Percentiles rank a stretch among this genome's conserved stretches.
phyloP scores from a whole-genome alignment of 495 filamentous ascomycete genomes.

The Tuber borchii region DNA sequence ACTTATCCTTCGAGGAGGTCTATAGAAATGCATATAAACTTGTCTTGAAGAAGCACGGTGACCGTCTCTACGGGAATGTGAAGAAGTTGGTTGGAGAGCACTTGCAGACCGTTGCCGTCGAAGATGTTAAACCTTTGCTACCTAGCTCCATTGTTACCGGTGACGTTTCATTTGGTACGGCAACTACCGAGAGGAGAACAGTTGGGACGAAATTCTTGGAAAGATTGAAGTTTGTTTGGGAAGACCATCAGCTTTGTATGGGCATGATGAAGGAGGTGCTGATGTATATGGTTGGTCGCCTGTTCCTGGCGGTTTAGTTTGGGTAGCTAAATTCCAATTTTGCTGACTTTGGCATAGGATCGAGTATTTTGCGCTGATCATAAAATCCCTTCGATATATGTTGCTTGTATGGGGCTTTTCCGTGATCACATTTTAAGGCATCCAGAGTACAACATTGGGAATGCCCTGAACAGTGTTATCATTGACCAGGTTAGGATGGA shows the following conservation, averaged over 20 bases:
- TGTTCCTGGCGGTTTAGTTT: constrained; percentile 14
- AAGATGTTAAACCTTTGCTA: constrained; percentile 43
- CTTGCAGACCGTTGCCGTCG: constrained; percentile 31
- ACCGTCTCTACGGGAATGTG: constrained; percentile 72
- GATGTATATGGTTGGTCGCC: constrained; percentile 79
- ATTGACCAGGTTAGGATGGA: constrained; percentile 91
- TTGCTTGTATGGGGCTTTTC: constrained; percentile 76
- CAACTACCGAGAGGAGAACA: constrained; percentile 64
- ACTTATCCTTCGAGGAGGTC: constrained; percentile 86
- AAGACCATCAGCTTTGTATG: constrained; percentile 86
- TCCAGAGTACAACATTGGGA: constrained; percentile 52
- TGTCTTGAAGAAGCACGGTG: constrained; percentile 81
- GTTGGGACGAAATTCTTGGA: constrained; percentile 79
- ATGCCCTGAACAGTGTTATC: constrained; percentile 70
- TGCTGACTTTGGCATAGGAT: constrained; percentile 47
- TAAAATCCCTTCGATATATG: constrained; percentile 70
- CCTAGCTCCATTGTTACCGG: constrained; percentile 39
- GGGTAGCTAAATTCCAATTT: constrained; percentile 13
- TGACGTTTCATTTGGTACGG: constrained; percentile 47
- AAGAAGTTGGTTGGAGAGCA: constrained; percentile 56
- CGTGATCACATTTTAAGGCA: constrained; percentile 70
- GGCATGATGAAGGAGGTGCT: constrained; percentile 95
- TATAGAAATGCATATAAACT: constrained; percentile 96
- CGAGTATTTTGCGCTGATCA: constrained; percentile 68
- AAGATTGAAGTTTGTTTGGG: constrained; percentile 69